Percentiles rank a stretch among this genome's conserved stretches.
Evolutionary conservation across 192 early-diverging fungal genomes (phyloP).

Genomic region (Cetraspora pellucida): DNA sequence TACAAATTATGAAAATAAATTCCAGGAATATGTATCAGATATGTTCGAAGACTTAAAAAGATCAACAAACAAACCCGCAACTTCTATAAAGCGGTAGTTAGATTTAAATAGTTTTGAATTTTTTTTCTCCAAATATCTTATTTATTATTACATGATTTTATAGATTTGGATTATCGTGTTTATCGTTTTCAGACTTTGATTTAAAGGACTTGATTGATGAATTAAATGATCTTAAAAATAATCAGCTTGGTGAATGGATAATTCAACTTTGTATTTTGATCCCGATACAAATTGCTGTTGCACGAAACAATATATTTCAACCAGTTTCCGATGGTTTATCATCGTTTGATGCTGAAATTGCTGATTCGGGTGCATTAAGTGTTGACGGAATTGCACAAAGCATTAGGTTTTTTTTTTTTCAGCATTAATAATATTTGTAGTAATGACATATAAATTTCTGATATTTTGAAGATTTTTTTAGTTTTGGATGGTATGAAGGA

Average conservation of each 20-base stretch:
- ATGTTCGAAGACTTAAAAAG: constrained; percentile 6
- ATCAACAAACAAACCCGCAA: constrained; percentile 2
- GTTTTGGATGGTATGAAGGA: constrained; percentile 24
- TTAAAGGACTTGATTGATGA: too few species aligned
- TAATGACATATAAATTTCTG: too few species aligned
- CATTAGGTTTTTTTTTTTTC: neutral
- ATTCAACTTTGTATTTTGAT: constrained; percentile 15
- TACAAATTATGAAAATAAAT: neutral
- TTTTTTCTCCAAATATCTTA: too few species aligned
- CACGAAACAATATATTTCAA: constrained; percentile 12
- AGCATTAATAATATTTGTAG: too few species aligned
- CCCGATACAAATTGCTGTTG: constrained; percentile 29
- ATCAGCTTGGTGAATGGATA: neutral
- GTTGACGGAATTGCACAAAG: neutral
- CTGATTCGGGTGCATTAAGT: neutral
- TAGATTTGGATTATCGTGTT: neutral
- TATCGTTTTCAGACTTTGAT: neutral
- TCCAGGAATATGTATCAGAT: neutral
- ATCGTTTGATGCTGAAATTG: neutral
- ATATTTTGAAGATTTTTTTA: too few species aligned
- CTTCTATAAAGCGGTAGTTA: neutral
- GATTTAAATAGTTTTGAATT: neutral
- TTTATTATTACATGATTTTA: too few species aligned
- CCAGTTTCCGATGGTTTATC: constrained; percentile 11
- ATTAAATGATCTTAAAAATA: neutral